These are phyloP conservation scores for Juglanconis juglandina DNA, from an alignment of 2,329 filamentous ascomycete genomes.

Conservation along the genomic window DNA sequence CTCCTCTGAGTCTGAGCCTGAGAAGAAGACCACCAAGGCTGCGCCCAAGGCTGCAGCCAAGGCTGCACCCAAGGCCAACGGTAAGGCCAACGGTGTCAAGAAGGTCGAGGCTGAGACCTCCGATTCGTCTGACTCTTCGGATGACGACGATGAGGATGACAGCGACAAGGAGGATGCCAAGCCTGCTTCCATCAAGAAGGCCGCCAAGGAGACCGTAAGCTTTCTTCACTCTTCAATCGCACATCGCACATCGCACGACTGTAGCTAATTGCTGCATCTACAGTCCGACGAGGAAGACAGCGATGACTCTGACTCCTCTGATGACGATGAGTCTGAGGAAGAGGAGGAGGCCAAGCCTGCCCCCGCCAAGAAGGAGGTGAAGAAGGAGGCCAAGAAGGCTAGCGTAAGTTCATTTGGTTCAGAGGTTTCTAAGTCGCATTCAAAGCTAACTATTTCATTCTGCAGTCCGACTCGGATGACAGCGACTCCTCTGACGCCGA, in stretches of 20 bases:
- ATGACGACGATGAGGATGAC: slow-evolving; percentile 28
- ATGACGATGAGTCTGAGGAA: slow-evolving; percentile 25
- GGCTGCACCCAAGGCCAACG: slow-evolving; percentile 27
- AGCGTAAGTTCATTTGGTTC: slow-evolving; percentile 5
- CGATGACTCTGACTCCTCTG: slow-evolving; percentile 31
- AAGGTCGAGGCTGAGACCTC: slow-evolving; percentile 33
- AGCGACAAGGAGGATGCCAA: slow-evolving; percentile 28
- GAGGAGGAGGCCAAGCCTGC: slow-evolving; percentile 20
- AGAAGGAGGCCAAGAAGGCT: slow-evolving; percentile 21
- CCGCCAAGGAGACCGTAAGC: slow-evolving; percentile 23
- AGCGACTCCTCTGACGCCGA: slow-evolving; percentile 22
- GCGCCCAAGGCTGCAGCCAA: slow-evolving; percentile 32
- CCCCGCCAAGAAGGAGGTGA: slow-evolving; percentile 20
- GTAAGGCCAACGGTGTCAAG: slow-evolving; percentile 29
- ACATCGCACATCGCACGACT: neutral
- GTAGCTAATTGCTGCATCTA: neutral
- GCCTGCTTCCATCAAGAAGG: slow-evolving; percentile 14
- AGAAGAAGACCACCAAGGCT: slow-evolving; percentile 35
- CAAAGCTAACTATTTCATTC: neutral
- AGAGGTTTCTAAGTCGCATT: too few relatives aligned
- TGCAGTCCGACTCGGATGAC: slow-evolving; percentile 24
- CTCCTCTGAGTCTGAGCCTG: slow-evolving; percentile 35
- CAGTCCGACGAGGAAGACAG: slow-evolving; percentile 3
- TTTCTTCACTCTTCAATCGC: slow-evolving; percentile 2
- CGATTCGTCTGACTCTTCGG: slow-evolving; percentile 33